Base-by-base conservation (phyloP, 2,329 filamentous ascomycete genomes). In the Ambrosiella beaveri region DNA sequence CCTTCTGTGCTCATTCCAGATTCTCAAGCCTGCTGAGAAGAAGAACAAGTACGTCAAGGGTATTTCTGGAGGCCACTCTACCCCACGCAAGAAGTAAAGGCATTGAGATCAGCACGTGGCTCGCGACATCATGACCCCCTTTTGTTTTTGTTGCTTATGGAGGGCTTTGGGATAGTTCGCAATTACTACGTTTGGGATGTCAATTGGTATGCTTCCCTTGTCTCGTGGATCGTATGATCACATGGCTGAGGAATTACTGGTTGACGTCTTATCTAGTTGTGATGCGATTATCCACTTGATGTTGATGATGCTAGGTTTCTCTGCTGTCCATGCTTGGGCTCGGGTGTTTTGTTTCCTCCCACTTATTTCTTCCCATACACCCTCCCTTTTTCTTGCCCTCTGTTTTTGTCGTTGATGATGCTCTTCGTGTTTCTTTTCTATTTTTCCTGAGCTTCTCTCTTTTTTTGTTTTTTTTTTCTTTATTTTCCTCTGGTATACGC, bases 11-110 rank as follows among this genome's bases (percentile, higher is more conserved):
- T 96, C 90, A 63, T 98, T 98, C 85, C 93, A 97, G 88, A 97
- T 98, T 70, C 80, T 98, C 77, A 98, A 97, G 79, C 93, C 93
- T 69, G 93, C 93, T 73, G 93, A 98, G 82, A 98, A 98, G 85
- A 98, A 98, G 85, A 91, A 96, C 88, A 97, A 97, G 90, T 97
- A 95, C 79, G 90, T 94, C 70, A 80, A 82, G 75, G 78, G 77
- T 75, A 78, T 85, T 73, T 78, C 63, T 63, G 65, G 61, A 41
- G 54, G 60, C 58, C 57, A 56, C 52, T 54, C 58, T 55, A 58
- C 59, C 60, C 60, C 60, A 45, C 62, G 61, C 52, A 62, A 56
- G 58, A 63, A 63, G 62, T 62, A 61, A 54, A 59, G 40, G 59
- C 37, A 57, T 8, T 8, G 44, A 47, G 44, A 27, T 27, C 27